Conservation (phyloP, 495 filamentous ascomycete species). For the Thermochaetoides thermophila region DNA sequence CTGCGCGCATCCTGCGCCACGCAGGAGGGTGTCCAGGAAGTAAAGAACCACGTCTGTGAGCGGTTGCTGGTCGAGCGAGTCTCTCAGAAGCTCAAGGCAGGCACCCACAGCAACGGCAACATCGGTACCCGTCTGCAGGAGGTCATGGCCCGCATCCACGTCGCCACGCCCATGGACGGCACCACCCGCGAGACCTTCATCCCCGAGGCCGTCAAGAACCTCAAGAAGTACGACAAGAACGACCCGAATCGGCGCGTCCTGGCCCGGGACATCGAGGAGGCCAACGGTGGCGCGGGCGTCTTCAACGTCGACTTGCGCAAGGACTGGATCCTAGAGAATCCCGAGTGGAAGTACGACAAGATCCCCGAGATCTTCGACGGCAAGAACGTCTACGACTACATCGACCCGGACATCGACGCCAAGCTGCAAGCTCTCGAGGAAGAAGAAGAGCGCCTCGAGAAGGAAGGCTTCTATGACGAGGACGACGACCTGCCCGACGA, state of each 20-base stretch:
- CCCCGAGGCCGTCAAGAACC: conserved; percentile 63
- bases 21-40: conserved; percentile 80
- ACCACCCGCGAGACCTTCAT: conserved; percentile 68
- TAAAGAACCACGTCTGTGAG: conserved; percentile 91
- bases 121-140: conserved; percentile 69
- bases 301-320: conserved; percentile 84
- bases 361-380: conserved; percentile 83
- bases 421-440: conserved; percentile 84
- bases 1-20: conserved; percentile 89
- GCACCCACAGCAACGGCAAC: conserved; percentile 55
- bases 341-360: conserved; percentile 90
- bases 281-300: conserved; percentile 87
- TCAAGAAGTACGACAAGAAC: conserved; percentile 77
- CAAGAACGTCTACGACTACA: conserved; percentile 91
- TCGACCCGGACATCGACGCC: conserved; percentile 89
- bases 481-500: conserved; percentile 56
- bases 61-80: conserved; percentile 82
- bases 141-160: conserved; percentile 85
- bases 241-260: conserved; percentile 68
- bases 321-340: conserved; percentile 69
- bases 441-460: conserved; percentile 83
- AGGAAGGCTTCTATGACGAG: conserved; percentile 63
- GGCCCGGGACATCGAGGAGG: conserved; percentile 78
- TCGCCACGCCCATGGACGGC: conserved; percentile 79
- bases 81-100: conserved; percentile 86